A percentile compares a stretch with the other conserved stretches of the same genome.
phyloP scores from a whole-genome alignment of 2,329 filamentous ascomycete genomes.

The Penicillium sp. region DNA sequence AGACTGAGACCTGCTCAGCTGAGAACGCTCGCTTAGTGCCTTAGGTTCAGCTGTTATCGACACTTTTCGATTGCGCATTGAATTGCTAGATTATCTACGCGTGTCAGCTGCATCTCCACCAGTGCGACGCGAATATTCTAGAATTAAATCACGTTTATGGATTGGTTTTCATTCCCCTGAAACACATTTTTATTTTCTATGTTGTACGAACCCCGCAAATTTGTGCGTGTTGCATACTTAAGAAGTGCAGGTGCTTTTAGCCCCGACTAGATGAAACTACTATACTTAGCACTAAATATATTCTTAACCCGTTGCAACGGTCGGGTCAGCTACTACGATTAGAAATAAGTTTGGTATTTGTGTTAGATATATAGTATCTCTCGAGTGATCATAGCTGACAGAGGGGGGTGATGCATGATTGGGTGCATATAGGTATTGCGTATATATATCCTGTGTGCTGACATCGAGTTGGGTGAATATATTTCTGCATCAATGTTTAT shows the following conservation, averaged over 20 bases:
- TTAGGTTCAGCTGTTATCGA: background rate
- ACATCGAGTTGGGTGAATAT: background rate
- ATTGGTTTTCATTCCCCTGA: background rate
- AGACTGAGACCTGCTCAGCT: background rate
- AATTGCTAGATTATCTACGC: background rate
- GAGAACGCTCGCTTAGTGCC: background rate
- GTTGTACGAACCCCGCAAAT: background rate
- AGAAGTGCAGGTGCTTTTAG: background rate
- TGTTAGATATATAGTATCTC: background rate
- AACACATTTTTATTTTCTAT: background rate
- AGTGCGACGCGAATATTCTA: background rate
- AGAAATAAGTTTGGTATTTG: background rate
- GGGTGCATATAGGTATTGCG: background rate
- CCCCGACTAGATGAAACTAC: background rate
- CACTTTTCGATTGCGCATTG: background rate
- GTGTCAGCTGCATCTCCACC: background rate
- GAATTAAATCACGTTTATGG: background rate
- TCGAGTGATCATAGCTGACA: background rate
- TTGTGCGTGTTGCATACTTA: background rate
- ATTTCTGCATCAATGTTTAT: background rate
- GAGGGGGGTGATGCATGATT: background rate
- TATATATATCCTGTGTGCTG: background rate
- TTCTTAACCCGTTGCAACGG: background rate
- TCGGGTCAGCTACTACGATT: background rate
- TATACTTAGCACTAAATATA: background rate